Evolutionary conservation across 495 filamentous ascomycete species (phyloP).

Genomic region (Thermochaetoides thermophila): DNA sequence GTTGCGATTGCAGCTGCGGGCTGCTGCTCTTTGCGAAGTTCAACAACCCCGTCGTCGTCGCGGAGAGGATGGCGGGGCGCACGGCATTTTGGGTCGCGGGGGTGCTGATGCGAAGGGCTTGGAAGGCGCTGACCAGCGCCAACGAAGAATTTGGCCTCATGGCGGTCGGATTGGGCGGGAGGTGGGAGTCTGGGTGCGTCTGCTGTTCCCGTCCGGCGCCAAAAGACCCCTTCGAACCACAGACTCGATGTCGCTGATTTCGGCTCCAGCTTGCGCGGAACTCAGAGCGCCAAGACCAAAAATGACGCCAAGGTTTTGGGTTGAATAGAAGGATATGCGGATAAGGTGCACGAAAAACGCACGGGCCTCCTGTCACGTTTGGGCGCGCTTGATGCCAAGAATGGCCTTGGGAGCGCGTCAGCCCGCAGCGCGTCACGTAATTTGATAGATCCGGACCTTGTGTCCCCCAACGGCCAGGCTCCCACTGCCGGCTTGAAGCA

Average conservation of each 20-base stretch:
- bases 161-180: constrained; percentile 7
- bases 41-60: constrained; percentile 3
- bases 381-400: constrained; percentile 1
- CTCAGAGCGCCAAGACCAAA: not conserved
- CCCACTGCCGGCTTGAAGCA: too few species aligned
- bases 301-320: too few species aligned
- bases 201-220: constrained; percentile 1
- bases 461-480: too few species aligned
- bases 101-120: constrained; percentile 19
- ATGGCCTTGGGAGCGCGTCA: too few species aligned
- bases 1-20: too few species aligned
- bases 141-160: constrained; percentile 28
- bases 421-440: not conserved
- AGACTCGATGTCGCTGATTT: too few species aligned
- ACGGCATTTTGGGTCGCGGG: constrained; percentile 18
- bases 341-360: too few species aligned
- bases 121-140: constrained; percentile 28
- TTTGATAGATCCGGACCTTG: not conserved
- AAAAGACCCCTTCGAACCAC: constrained; percentile 4
- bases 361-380: constrained; percentile 2
- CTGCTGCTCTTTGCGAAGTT: too few species aligned
- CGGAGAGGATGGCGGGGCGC: constrained; percentile 1
- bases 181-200: constrained; percentile 1
- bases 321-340: too few species aligned
- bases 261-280: not conserved